Percentiles rank a stretch among this genome's conserved stretches.
Evolutionary conservation across 2,329 filamentous ascomycete genomes (phyloP).

Genomic region (Apiospora kogelbergensis): DNA sequence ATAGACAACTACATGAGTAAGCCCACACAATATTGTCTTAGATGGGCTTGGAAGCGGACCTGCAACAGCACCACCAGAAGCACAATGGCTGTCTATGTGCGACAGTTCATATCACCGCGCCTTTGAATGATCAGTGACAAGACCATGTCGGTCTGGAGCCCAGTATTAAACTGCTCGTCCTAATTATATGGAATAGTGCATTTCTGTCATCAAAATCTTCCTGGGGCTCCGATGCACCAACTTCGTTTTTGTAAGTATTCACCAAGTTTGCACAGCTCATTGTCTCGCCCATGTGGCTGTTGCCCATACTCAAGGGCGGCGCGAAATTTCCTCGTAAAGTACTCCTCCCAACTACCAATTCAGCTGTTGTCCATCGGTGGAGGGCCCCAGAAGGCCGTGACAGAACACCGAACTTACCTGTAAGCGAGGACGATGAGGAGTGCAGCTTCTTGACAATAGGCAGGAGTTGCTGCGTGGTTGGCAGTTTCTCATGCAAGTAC

Average conservation of each 20-base stretch:
- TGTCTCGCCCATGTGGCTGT: neutral
- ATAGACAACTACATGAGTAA: neutral
- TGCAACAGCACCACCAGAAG: neutral
- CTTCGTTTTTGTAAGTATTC: neutral
- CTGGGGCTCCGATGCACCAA: neutral
- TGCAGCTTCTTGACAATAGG: constrained; percentile 9
- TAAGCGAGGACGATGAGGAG: neutral
- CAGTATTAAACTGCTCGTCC: neutral
- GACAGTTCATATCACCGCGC: too few species aligned
- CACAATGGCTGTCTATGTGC: too few species aligned
- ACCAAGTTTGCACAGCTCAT: constrained; percentile 4
- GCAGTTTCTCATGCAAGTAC: constrained; percentile 8
- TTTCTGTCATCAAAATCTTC: neutral
- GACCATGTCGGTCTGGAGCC: neutral
- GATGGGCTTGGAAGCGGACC: neutral
- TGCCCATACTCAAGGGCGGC: neutral
- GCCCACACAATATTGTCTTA: neutral
- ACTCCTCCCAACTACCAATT: constrained; percentile 11
- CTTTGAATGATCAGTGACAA: neutral
- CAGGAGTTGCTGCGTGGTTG: neutral
- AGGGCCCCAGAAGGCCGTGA: constrained; percentile 10
- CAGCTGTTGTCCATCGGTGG: constrained; percentile 10
- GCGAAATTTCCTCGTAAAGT: constrained; percentile 11
- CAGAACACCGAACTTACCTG: constrained; percentile 6
- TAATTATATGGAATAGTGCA: neutral